phyloP scores from a whole-genome alignment of 106 monocot species.

The Iris macrosiphon region DNA sequence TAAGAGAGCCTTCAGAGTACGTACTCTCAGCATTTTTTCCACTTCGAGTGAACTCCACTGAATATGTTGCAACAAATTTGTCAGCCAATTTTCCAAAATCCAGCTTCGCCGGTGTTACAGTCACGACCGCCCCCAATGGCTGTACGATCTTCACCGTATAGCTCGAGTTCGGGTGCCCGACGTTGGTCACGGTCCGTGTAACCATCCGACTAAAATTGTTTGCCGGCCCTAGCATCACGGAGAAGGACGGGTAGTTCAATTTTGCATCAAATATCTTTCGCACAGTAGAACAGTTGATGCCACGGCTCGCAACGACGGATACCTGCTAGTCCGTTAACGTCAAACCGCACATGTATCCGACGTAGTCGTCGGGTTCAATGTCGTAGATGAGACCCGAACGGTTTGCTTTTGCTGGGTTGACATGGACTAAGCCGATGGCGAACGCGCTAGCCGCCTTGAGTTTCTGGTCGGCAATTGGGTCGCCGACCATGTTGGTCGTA shows the following conservation, averaged over 20 bases:
- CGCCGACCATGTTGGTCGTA: background rate
- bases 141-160: constrained; percentile 1
- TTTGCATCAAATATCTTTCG: background rate
- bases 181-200: constrained; percentile 9
- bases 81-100: too few relatives aligned
- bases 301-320: background rate
- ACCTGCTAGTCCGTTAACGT: constrained; percentile 1
- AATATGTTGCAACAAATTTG: too few relatives aligned
- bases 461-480: constrained; percentile 6
- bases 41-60: too few relatives aligned
- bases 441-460: background rate
- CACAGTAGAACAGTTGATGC: background rate
- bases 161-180: background rate
- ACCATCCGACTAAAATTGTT: background rate
- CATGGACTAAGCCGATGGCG: constrained; percentile 6
- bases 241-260: constrained; percentile 17
- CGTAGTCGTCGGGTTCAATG: constrained; percentile 1
- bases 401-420: constrained; percentile 9
- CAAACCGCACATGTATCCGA: constrained; percentile 6
- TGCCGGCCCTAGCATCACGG: background rate
- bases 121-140: background rate
- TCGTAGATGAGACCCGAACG: constrained; percentile 16
- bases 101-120: too few relatives aligned
- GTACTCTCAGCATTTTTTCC: too few relatives aligned
- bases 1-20: too few relatives aligned